Base-by-base conservation (phyloP, 169 alveolate genomes). In the Eimeria acervulina region DNA sequence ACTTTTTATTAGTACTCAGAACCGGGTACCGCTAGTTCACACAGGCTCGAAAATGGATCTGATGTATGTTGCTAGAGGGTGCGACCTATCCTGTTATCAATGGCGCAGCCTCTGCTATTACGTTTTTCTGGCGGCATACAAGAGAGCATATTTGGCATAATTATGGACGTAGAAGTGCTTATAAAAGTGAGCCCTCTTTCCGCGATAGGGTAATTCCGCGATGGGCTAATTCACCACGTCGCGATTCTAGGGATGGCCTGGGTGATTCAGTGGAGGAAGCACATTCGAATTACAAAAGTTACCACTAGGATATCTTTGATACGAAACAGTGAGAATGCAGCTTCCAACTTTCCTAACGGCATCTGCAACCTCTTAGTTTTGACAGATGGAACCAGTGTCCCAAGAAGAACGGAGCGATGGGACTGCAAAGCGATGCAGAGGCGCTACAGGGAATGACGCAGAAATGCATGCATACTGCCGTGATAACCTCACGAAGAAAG, bases 351-450 rank as follows among this genome's bases (percentile, higher is more conserved):
- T 40, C 31, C 23, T 36, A 76, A 17, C 59, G 23, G 59, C 31
- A 12, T 23, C 40, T 97, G 98, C 97, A 98, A 8, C 83, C 42
- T 72, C 83, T 12, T 12, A 2, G 7, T 44, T 33, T 0, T 7
- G 28, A 31, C 31, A 8, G 2, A 51, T 72, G 28, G 83, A 72
- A 28, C 0, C 83, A 10, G 51, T 38, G 51, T 36, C 83, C 28
- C 28, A 38, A 3, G 55, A 12, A 72, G 21, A 38, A 12, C n/a
- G 51, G 7, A 31, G 23, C 23, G 28, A 12, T 1, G 42, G 13
- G 42, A 7, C 83, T 36, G 28, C 55, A 0, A 21, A n/a, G 51
- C 51, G 1, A 51, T n/a, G 42, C 51, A 33, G 83, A 31, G 51
- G 83, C 6, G 28, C 83, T 38, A 51, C 26, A 36, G 83, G 51